Evolutionary conservation across 257 asterid species (phyloP).

Genomic region (Phtheirospermum japonicum): DNA sequence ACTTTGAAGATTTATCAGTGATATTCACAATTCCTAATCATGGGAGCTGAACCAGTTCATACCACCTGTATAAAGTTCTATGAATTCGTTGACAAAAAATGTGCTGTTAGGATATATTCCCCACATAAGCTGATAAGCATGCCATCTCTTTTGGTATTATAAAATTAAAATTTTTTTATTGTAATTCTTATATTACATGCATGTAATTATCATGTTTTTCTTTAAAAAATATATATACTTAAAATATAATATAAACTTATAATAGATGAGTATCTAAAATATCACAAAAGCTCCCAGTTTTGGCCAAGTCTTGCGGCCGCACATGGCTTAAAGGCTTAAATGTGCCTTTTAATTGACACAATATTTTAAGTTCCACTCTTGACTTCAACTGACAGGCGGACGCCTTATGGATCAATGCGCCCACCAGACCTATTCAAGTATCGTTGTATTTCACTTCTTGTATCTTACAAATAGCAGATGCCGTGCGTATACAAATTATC

Average conservation of each 20-base stretch:
- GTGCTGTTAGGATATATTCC: neutral
- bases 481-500: too few species aligned
- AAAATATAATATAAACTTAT: neutral
- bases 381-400: neutral
- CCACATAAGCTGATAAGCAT: neutral
- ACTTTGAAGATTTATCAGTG: slow-evolving; percentile 6
- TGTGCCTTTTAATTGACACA: neutral
- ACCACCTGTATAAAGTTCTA: neutral
- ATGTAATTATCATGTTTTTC: neutral
- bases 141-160: neutral
- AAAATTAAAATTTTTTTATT: neutral
- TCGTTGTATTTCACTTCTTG: neutral
- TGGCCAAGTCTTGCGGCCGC: slow-evolving; percentile 28
- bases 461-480: too few species aligned
- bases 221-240: neutral
- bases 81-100: too few species aligned
- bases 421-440: neutral
- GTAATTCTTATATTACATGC: neutral
- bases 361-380: neutral
- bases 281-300: slow-evolving; percentile 6
- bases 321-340: slow-evolving; percentile 24
- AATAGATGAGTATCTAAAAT: neutral
- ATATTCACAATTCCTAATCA: neutral
- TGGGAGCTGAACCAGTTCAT: slow-evolving; percentile 11
- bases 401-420: neutral